Base-by-base conservation (phyloP, 768 basidiomycete species). In the Lactarius sp. region DNA sequence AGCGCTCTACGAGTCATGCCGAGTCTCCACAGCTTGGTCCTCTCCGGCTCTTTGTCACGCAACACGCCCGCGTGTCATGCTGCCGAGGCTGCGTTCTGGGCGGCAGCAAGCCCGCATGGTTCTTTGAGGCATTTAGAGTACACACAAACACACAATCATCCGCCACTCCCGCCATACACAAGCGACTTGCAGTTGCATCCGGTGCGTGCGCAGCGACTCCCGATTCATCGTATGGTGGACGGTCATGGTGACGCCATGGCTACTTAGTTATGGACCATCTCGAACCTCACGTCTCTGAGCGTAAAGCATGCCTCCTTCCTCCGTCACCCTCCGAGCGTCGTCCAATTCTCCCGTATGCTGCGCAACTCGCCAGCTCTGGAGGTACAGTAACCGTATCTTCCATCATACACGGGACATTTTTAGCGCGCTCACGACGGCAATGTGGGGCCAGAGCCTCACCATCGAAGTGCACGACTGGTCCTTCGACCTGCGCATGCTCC, bases 391-490 rank as follows among this genome's bases (percentile, higher is more conserved):
- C 51, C 31, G 6, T 31, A 31, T 27, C 4, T 33, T 33, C 31
- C 13, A 13, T 7, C 13, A 2, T 7, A 13, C 5, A 41, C 13
- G 39, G 39, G 14, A 14, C 31, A 6, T 27, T 2, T 33, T 31
- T 20, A 47, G 7, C 8, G n/a, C 8, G 3, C 46, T 47, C 46
- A 47, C n/a, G 8, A 47, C n/a, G 20, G 8, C 46, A 6, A 47
- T 7, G 37, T 8, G 46, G 0, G 46, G 8, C 10, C 18, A 60
- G 59, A 44, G 39, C 16, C 41, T 60, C 51, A 42, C 39, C 70
- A 56, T 80, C 71, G 31, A 73, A 75, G 20, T 80, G 75, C 49
- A 78, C 75, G 3, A 79, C 76, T 27, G 27, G 18, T 22, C 50
- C 7, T 53, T 60, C 52, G 52, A 60, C 18, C 41, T 60, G 14